Base-by-base conservation (phyloP, 2,329 filamentous ascomycete species). In the Pseudopyricularia cyperi region DNA sequence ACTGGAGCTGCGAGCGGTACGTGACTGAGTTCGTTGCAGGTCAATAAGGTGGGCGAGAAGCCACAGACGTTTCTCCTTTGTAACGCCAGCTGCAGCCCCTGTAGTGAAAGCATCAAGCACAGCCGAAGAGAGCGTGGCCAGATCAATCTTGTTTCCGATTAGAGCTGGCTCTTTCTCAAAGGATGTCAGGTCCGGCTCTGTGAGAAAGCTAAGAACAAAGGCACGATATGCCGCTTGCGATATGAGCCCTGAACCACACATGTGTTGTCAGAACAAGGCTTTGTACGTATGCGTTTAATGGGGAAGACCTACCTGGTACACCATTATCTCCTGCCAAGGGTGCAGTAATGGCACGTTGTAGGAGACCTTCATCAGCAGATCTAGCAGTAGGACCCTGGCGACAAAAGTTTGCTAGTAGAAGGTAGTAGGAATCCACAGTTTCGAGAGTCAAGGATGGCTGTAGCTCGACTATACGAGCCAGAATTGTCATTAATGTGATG, bases 21-120 rank as follows among this genome's bases (percentile, higher is more conserved):
- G 61, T 14, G 59, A 58, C 46, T 65, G 66, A 9, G 64, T 65
- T 52, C 69, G 68, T 50, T 75, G 73, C 12, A 85, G 64, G 50
- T 77, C 74, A 54, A 87, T 75, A 56, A 84, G 83, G 59, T 86
- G 80, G 14, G 85, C 76, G 28, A 89, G 67, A 28, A 87, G 71
- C 73, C 82, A 83, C 37, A 88, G 64, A 35, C 80, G 73, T 9
- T 68, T 65, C 39, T 72, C 66, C 35, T 67, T 67, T 1, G 66
- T 61, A 12, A 60, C 57, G 2, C 58, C 54, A 1, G 54, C 48
- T 11, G 60, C 53, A 6, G 61, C 54, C 2, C 60, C 54, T 2
- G 60, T 58, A 2, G 61, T 57, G 47, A 71, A 68, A 2, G 61
- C 60, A 12, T 63, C 56, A 15, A 68, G 58, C 9, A 80, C 70